Conservation (phyloP, 2,329 filamentous ascomycete genomes). For the Cordyceps cateniannulata region DNA sequence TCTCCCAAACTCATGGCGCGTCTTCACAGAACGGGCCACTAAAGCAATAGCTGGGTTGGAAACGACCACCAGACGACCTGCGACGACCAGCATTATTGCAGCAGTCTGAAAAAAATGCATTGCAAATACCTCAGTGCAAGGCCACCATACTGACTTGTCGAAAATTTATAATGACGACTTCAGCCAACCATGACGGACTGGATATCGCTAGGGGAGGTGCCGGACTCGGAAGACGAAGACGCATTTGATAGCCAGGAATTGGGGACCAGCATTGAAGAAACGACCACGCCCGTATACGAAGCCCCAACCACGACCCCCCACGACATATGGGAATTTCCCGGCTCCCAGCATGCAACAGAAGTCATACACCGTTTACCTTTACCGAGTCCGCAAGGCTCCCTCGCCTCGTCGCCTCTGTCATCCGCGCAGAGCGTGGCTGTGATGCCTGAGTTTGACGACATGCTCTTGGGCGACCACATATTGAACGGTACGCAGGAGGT, state of each 20-base stretch:
- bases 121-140: not conserved
- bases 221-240: conserved; percentile 44
- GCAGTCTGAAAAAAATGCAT: not conserved
- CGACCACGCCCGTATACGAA: not conserved
- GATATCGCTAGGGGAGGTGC: conserved; percentile 45
- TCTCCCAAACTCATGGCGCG: conserved; percentile 1
- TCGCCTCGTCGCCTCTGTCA: conserved; percentile 29
- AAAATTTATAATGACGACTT: conserved; percentile 14
- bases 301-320: not conserved
- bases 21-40: conserved; percentile 1
- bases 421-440: conserved; percentile 25
- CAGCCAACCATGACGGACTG: conserved; percentile 37
- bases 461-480: conserved; percentile 2
- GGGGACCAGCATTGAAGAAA: conserved; percentile 15
- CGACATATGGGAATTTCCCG: conserved; percentile 32
- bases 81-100: not conserved
- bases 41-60: conserved; percentile 2
- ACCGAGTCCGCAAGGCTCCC: conserved; percentile 11
- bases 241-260: conserved; percentile 33
- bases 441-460: conserved; percentile 17
- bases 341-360: conserved; percentile 22
- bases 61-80: not conserved
- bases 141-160: not conserved
- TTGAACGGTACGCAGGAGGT: not conserved
- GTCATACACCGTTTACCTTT: conserved; percentile 2